These are phyloP conservation scores for Tylopilus plumbeoviolaceoides DNA, from an alignment of 768 basidiomycete species.

Conservation along the genomic window DNA sequence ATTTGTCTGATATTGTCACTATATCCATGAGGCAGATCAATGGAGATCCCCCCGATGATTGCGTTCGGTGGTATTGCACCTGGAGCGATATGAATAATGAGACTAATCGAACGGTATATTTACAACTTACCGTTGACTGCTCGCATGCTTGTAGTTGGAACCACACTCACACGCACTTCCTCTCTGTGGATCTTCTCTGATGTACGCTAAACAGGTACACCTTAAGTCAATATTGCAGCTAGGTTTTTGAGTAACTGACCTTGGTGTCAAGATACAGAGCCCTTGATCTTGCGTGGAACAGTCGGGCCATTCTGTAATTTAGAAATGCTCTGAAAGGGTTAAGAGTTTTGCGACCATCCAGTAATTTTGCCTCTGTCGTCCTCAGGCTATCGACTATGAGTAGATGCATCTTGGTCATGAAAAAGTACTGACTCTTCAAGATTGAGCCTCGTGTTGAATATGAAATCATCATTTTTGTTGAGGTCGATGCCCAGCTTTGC, in stretches of 20 bases:
- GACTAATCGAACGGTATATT: not conserved
- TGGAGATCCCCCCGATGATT: not conserved
- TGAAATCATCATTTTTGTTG: not conserved
- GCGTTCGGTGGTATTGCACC: not conserved
- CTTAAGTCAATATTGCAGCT: not conserved
- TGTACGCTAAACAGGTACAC: not conserved
- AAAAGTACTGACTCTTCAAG: not conserved
- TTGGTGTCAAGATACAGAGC: not conserved
- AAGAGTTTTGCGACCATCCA: not conserved
- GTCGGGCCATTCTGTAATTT: not conserved
- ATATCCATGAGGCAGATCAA: not conserved
- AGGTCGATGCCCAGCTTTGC: not conserved
- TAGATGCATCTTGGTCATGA: not conserved
- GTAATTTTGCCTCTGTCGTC: not conserved
- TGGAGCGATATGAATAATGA: not conserved
- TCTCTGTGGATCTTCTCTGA: conserved; percentile 8
- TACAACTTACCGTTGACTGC: not conserved
- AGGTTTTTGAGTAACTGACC: not conserved
- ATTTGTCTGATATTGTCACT: not conserved
- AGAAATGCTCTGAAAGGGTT: not conserved
- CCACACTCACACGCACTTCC: not conserved
- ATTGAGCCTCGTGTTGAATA: not conserved
- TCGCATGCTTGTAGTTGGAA: conserved; percentile 5
- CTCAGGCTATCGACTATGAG: not conserved
- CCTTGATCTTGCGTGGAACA: not conserved